These are phyloP conservation scores for Fusarium newnesense DNA, from an alignment of 2,329 filamentous ascomycete species.

Conservation along the genomic window DNA sequence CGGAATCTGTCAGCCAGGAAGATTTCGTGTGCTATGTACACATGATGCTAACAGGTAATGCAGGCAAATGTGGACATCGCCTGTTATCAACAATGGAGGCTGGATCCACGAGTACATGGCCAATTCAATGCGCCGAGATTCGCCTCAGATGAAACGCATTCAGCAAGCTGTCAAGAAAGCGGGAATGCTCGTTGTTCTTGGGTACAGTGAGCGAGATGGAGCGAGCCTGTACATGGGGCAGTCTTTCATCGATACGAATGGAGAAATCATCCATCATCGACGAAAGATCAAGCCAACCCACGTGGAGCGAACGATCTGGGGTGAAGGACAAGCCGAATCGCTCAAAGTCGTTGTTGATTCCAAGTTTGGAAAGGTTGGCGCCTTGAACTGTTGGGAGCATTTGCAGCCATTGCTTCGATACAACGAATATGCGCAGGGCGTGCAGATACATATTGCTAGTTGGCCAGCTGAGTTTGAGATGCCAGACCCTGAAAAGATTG, in stretches of 20 bases:
- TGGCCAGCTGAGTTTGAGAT: neutral
- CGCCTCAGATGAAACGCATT: neutral
- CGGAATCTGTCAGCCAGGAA: neutral
- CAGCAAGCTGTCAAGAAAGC: neutral
- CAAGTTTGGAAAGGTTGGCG: neutral
- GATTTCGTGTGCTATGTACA: rapidly evolving
- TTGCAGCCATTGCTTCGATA: neutral
- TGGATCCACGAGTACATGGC: slow-evolving; percentile 5
- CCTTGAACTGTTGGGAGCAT: slow-evolving; percentile 2
- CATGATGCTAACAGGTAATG: neutral
- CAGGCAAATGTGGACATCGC: slow-evolving; percentile 1
- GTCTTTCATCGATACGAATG: neutral
- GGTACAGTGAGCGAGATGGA: neutral
- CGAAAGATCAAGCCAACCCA: slow-evolving; percentile 1
- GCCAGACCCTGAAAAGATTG: neutral
- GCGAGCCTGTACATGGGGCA: neutral
- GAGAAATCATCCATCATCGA: neutral
- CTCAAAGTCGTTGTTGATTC: neutral
- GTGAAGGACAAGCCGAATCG: neutral
- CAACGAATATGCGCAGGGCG: slow-evolving; percentile 1
- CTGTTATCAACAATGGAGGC: neutral
- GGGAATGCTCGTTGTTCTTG: neutral
- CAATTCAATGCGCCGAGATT: neutral
- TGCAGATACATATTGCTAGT: neutral
- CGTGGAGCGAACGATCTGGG: neutral